Base-by-base conservation (phyloP, 2,329 filamentous ascomycete genomes). In the Botrytis aclada region DNA sequence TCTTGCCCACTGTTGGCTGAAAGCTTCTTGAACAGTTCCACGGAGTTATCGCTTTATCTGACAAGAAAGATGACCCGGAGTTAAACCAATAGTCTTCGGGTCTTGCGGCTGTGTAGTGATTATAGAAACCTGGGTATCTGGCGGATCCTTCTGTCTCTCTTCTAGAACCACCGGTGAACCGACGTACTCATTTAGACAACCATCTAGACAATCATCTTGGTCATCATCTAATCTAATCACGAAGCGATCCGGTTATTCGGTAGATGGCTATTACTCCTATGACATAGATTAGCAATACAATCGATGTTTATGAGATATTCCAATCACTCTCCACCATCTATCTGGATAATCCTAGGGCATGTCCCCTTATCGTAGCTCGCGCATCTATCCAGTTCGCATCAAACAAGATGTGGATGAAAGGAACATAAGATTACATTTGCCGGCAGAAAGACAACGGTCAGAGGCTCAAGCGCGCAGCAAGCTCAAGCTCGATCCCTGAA, bases 1-100 rank as follows among this genome's bases (percentile, higher is more conserved):
- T n/a, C 43, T 66, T 66, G 22, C 43, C 43, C 32, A 51, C 63
- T 51, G 63, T 51, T 66, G 32, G 63, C 22, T 66, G 63, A 39
- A 47, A 2, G 60, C n/a, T 63, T 63, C 29, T 34, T 22, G 62
- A 8, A 25, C 34, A n/a, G 43, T 43, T 43, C 37, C 25, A 51
- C 32, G 25, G 45, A 66, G 34, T 39, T 29, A 29, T 22, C 43
- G 20, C 43, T 66, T 51, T 20, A 39, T 37, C 45, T 39, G 32
- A n/a, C 64, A 54, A 22, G 64, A 66, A 66, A 47, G 45, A 37
- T 12, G 64, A 7, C n/a, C 32, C 6, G 34, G 32, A 39, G 32
- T 22, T 39, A 29, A 22, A n/a, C 2, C 29, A 29, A 54, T 39
- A 66, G 45, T 39, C 2, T 39, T 37, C 45, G 64, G 32, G 22